These are phyloP conservation scores for Phycomyces blakesleeanus DNA, from an alignment of 192 early-diverging fungal genomes.

Conservation along the genomic window DNA sequence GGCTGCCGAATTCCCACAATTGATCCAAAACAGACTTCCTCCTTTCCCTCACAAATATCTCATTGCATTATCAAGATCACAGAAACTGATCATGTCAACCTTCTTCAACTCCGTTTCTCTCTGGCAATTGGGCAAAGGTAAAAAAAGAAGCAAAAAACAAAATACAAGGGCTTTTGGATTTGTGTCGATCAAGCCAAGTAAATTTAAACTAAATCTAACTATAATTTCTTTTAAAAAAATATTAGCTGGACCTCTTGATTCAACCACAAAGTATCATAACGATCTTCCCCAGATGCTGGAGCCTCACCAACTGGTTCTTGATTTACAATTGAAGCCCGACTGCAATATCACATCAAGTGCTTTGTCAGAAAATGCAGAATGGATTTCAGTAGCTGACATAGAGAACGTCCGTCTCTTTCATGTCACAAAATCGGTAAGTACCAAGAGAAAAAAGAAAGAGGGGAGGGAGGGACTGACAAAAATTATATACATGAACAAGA, in stretches of 20 bases:
- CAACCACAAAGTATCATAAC: not conserved
- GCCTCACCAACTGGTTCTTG: conserved; percentile 66
- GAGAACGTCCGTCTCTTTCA: conserved; percentile 65
- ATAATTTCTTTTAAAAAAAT: not conserved
- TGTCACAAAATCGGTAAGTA: conserved; percentile 49
- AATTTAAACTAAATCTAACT: not conserved
- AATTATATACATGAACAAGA: too few species aligned
- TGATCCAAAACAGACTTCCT: conserved; percentile 57
- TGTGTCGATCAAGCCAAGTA: not conserved
- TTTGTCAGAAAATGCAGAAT: conserved; percentile 76
- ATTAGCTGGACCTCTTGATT: conserved; percentile 5
- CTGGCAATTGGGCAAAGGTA: conserved; percentile 75
- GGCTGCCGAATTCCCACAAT: conserved; percentile 56
- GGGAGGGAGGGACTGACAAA: too few species aligned
- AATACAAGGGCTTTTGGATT: too few species aligned
- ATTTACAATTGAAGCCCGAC: conserved; percentile 71
- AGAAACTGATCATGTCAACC: conserved; percentile 58
- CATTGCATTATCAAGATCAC: conserved; percentile 58
- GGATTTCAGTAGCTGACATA: conserved; percentile 81
- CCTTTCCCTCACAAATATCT: conserved; percentile 58
- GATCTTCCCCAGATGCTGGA: conserved; percentile 51
- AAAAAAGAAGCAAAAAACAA: too few species aligned
- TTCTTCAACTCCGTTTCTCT: conserved; percentile 69
- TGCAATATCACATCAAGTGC: conserved; percentile 67
- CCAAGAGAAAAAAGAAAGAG: too few species aligned